These are phyloP conservation scores for Hanseniaspora mollemarum DNA, from an alignment of 805 yeast species.

Conservation along the genomic window DNA sequence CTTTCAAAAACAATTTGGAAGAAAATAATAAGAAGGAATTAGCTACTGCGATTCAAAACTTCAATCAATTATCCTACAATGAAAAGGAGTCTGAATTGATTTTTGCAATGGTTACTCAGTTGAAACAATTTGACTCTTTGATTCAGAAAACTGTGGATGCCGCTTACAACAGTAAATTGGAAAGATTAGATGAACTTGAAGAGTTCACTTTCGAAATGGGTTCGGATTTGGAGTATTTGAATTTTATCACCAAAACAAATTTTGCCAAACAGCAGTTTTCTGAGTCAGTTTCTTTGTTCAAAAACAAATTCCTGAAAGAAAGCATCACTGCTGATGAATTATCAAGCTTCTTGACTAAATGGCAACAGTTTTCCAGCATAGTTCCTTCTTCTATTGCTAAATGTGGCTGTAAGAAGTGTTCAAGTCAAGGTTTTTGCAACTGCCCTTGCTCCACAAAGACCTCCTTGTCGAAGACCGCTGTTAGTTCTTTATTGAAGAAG, in stretches of 20 bases:
- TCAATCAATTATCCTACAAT: conserved; percentile 50
- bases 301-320: conserved; percentile 21
- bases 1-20: conserved; percentile 51
- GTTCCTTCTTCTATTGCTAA: conserved; percentile 23
- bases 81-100: conserved; percentile 66
- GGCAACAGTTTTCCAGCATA: conserved; percentile 23
- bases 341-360: conserved; percentile 29
- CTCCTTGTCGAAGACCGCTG: conserved; percentile 29
- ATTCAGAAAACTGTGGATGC: conserved; percentile 49
- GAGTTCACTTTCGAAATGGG: conserved; percentile 41
- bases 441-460: conserved; percentile 23
- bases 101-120: conserved; percentile 54
- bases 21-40: conserved; percentile 48
- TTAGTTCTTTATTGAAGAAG: conserved; percentile 37
- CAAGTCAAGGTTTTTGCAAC: conserved; percentile 17
- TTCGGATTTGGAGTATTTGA: conserved; percentile 33
- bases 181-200: conserved; percentile 52
- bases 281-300: conserved; percentile 21
- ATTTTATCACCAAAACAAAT: conserved; percentile 31
- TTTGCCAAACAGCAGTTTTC: conserved; percentile 28
- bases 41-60: conserved; percentile 52
- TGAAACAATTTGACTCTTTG: conserved; percentile 51
- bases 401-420: conserved; percentile 20
- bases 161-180: conserved; percentile 71
- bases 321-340: conserved; percentile 24